Conservation (phyloP, 129 eudicot genomes). For the Scalesia atractyloides region DNA sequence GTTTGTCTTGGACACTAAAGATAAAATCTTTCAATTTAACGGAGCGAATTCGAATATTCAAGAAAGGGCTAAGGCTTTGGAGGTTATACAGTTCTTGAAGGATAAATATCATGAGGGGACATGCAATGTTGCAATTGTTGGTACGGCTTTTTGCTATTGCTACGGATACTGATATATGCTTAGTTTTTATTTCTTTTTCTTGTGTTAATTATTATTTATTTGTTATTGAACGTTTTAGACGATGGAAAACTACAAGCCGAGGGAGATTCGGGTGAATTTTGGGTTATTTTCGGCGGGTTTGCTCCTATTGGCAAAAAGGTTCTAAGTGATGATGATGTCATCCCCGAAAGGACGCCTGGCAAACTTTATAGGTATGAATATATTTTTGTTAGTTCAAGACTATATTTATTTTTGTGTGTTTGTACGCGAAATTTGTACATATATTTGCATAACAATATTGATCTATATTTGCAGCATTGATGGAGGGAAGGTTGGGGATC, state of each 20-base stretch:
- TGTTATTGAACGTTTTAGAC: slow-evolving; percentile 38
- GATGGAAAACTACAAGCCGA: slow-evolving; percentile 97
- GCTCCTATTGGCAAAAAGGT: slow-evolving; percentile 97
- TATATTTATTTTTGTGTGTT: background rate
- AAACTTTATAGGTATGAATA: slow-evolving; percentile 65
- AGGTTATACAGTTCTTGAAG: slow-evolving; percentile 77
- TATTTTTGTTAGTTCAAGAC: slow-evolving; percentile 8
- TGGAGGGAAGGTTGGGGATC: slow-evolving; percentile 59
- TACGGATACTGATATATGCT: background rate
- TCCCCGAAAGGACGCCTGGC: slow-evolving; percentile 73
- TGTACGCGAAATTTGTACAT: too few relatives aligned
- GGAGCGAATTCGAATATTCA: slow-evolving; percentile 93
- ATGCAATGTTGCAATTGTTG: slow-evolving; percentile 90
- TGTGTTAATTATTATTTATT: background rate
- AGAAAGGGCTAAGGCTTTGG: slow-evolving; percentile 90
- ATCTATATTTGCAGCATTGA: slow-evolving; percentile 56
- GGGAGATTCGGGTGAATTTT: slow-evolving; percentile 93
- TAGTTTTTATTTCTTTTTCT: slow-evolving; percentile 15
- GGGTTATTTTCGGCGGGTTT: slow-evolving; percentile 99
- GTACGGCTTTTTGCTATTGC: slow-evolving; percentile 39
- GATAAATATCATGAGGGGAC: slow-evolving; percentile 84
- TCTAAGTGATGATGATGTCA: slow-evolving; percentile 74
- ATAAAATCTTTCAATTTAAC: slow-evolving; percentile 85
- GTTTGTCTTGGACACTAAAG: slow-evolving; percentile 81
- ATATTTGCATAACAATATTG: background rate